Conservation (phyloP, 305 asterid species). For the Fraxinus greggii region DNA sequence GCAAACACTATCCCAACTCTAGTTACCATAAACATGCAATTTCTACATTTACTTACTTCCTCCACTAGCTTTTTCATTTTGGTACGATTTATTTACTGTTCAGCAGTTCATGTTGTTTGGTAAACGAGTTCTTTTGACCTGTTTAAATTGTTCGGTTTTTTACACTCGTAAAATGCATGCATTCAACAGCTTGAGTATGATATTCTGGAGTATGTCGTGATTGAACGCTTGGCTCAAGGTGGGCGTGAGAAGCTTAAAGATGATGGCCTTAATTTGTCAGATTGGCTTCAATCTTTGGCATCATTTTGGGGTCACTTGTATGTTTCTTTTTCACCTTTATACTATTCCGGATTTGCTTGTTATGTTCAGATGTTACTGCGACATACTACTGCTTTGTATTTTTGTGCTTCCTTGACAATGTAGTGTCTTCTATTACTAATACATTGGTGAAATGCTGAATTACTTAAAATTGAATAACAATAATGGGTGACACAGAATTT, state of each 20-base stretch:
- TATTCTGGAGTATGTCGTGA: slow-evolving; percentile 93
- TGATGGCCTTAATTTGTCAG: slow-evolving; percentile 96
- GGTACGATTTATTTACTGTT: not conserved
- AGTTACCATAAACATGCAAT: slow-evolving; percentile 5
- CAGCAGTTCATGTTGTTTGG: not conserved
- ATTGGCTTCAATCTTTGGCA: slow-evolving; percentile 99
- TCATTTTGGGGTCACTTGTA: slow-evolving; percentile 99
- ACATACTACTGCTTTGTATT: not conserved
- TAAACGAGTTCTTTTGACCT: not conserved
- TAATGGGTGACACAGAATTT: slow-evolving; percentile 3
- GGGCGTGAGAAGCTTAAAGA: slow-evolving; percentile 99
- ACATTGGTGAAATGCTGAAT: slow-evolving; percentile 15
- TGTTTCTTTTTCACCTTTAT: slow-evolving; percentile 39
- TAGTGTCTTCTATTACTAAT: slow-evolving; percentile 22
- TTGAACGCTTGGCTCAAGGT: slow-evolving; percentile 95
- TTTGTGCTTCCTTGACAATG: slow-evolving; percentile 19
- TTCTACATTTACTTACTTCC: not conserved
- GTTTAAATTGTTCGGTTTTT: slow-evolving; percentile 7
- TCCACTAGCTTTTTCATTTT: slow-evolving; percentile 2
- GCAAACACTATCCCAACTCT: not conserved
- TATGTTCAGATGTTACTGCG: slow-evolving; percentile 4
- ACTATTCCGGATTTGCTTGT: slow-evolving; percentile 26
- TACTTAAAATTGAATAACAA: slow-evolving; percentile 11
- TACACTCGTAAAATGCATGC: slow-evolving; percentile 19
- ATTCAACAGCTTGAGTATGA: slow-evolving; percentile 91